Base-by-base conservation (phyloP, 1,284 basidiomycete genomes). In the Cutaneotrichosporon dermatis region DNA sequence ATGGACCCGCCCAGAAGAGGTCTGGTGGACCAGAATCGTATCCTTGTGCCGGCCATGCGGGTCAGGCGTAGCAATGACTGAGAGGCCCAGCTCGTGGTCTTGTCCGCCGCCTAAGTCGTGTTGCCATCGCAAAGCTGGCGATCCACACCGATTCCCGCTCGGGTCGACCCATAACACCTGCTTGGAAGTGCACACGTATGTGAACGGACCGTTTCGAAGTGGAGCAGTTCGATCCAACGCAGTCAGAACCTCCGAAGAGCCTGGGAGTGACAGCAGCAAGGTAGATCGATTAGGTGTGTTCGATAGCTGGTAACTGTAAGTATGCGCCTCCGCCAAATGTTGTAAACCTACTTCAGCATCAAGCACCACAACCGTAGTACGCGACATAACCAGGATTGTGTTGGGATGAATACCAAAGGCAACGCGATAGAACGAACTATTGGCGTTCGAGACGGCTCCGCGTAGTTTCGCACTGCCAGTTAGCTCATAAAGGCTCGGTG, bases 141-240 rank as follows among this genome's bases (percentile, higher is more conserved):
- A 25, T 25, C 25, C 25, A 41, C 15, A 2, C 12, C 64, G 8
- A 33, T 33, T 4, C 57, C 63, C 1, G 10, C 33, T 35, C 25
- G 73, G 71, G 35, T 72, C 70, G 11, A 74, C 37, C 74, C 72
- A 76, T 1, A 74, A 48, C 6, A 75, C 52, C 44, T 72, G 67
- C 15, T 64, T 58, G 5, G 67, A 71, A 1, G 74, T 74, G 9
- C 51, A 55, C 2, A 70, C n/a, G 16, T 63, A 65, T 0, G 65
- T 69, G 12, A 63, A 63, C 0, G 34, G 41, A 1, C 64, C 60
- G 2, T 49, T 36, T 1, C 72, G 58, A 6, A 50, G 39, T 2
- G 57, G 11, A 6, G 70, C 67, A 0, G 66, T 67, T 50, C 65
- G 67, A 5, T 75, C 73, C 1, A 75, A 13, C 2, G 67, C 58